These are phyloP conservation scores for Lagenidium giganteum DNA, from an alignment of 352 stramenopile species.

Conservation along the genomic window DNA sequence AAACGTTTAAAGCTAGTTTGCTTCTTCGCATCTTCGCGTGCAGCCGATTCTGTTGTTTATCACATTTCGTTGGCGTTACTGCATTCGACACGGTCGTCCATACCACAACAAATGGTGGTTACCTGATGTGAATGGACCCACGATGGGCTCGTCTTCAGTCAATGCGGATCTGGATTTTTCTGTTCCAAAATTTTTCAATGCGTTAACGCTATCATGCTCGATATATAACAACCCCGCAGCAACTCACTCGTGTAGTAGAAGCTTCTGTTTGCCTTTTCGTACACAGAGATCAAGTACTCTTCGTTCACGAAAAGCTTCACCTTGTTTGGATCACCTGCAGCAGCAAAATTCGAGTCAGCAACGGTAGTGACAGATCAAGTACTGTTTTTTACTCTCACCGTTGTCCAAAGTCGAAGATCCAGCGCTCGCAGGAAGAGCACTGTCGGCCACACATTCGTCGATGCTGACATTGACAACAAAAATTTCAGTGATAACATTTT, in stretches of 20 bases:
- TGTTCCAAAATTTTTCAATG: slow-evolving; percentile 10
- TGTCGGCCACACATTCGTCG: slow-evolving; percentile 28
- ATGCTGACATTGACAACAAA: too few species aligned
- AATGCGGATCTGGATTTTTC: slow-evolving; percentile 48
- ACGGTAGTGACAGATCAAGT: neutral
- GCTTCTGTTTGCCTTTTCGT: slow-evolving; percentile 28
- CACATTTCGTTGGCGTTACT: too few species aligned
- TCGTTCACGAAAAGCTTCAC: slow-evolving; percentile 33
- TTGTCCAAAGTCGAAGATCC: slow-evolving; percentile 19
- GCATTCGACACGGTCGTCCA: too few species aligned
- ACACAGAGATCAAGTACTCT: slow-evolving; percentile 36
- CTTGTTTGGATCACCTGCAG: slow-evolving; percentile 18
- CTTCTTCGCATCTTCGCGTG: slow-evolving; percentile 35
- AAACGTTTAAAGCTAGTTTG: slow-evolving; percentile 70
- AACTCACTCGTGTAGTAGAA: slow-evolving; percentile 64
- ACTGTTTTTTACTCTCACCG: slow-evolving; percentile 12
- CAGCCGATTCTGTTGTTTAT: slow-evolving; percentile 22
- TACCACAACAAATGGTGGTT: too few species aligned
- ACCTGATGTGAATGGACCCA: slow-evolving; percentile 54
- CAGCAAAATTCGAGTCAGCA: slow-evolving; percentile 1
- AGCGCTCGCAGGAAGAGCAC: slow-evolving; percentile 14
- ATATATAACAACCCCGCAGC: neutral
- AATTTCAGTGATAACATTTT: too few species aligned
- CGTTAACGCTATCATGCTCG: neutral
- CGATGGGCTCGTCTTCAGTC: slow-evolving; percentile 51